Evolutionary conservation across 148 eudicot genomes (phyloP), one percentile per base, ranked within the genome.

Genomic region (Limonium bicolor): DNA sequence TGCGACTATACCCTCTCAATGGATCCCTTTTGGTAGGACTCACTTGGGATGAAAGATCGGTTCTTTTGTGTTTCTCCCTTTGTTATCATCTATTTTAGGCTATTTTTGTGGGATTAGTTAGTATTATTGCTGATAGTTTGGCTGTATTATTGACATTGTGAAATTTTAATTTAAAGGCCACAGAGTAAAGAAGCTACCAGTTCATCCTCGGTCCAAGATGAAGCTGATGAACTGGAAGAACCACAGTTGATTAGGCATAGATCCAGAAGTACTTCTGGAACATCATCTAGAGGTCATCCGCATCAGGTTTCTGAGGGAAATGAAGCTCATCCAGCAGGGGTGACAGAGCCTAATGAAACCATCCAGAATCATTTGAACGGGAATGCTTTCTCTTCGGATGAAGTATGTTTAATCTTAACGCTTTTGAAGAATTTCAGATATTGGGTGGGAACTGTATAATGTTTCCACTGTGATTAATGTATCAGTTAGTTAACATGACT

Each of bases 211-310:
- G 27, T 67, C 50, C 82, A 61, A 54, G 80, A 75, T 51, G 94
- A 85, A 49, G 71, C 46, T 43, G 99, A 85, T 27, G 95, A 90
- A 35, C 59, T 61, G 28, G 94, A 85, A 57, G 85, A 90, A 55
- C 78, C 62, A 52, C 95, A 83, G 4, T 54, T 90, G 34, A 73
- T 90, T 43, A 75, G 95, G 69, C 64, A 69, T 56, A 71, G 88
- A 74, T 70, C 79, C 36, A 76, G 88, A 60, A 78, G 51, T 13
- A 41, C 62, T 39, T 37, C 88, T 46, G 51, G 74, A 50, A 51
- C 60, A 41, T 66, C 78, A 30, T n/a, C n/a, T n/a, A n/a, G n/a
- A n/a, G 48, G 27, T 59, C 64, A 54, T 51, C 26, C 68, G 47
- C 56, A 33, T 22, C 41, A 64, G 37, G 73, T 65, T 48, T 55